Evolutionary conservation across 2,329 filamentous ascomycete genomes (phyloP).

Genomic region (Fusarium mundagurra): DNA sequence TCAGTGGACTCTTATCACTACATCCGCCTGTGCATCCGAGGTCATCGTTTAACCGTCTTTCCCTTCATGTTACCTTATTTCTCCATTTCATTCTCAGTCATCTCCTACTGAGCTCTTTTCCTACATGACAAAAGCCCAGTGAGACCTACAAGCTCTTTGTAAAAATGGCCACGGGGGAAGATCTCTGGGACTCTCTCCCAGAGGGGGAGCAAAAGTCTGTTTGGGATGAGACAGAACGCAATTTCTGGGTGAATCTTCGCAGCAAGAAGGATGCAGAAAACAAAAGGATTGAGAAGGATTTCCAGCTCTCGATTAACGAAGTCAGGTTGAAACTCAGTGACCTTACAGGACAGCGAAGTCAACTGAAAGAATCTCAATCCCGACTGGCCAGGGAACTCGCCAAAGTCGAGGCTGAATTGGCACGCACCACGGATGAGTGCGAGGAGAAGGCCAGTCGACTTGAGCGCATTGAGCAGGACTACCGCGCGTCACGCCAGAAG

Average conservation of each 20-base stretch:
- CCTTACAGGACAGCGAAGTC: conserved; percentile 42
- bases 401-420: conserved; percentile 52
- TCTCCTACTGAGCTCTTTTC: too few relatives aligned
- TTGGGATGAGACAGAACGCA: conserved; percentile 50
- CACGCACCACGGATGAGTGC: conserved; percentile 42
- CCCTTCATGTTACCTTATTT: too few relatives aligned
- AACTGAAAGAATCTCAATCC: conserved; percentile 43
- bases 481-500: conserved; percentile 42
- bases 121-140: too few relatives aligned
- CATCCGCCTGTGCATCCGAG: too few relatives aligned
- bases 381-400: conserved; percentile 46
- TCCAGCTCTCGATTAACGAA: conserved; percentile 39
- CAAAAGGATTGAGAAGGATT: conserved; percentile 39
- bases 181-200: conserved; percentile 46
- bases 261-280: conserved; percentile 38
- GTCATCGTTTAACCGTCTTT: too few relatives aligned
- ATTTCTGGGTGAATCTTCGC: conserved; percentile 48
- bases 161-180: conserved; percentile 40
- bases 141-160: too few relatives aligned
- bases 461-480: conserved; percentile 46
- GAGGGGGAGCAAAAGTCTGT: conserved; percentile 46
- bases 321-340: conserved; percentile 44
- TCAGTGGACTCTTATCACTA: too few relatives aligned
- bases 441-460: conserved; percentile 50
- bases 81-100: too few relatives aligned